Percentiles rank a stretch among this genome's conserved stretches.
These are phyloP conservation scores for Populus pruinosa DNA, from an alignment of 345 rosid genomes.

Conservation along the genomic window DNA sequence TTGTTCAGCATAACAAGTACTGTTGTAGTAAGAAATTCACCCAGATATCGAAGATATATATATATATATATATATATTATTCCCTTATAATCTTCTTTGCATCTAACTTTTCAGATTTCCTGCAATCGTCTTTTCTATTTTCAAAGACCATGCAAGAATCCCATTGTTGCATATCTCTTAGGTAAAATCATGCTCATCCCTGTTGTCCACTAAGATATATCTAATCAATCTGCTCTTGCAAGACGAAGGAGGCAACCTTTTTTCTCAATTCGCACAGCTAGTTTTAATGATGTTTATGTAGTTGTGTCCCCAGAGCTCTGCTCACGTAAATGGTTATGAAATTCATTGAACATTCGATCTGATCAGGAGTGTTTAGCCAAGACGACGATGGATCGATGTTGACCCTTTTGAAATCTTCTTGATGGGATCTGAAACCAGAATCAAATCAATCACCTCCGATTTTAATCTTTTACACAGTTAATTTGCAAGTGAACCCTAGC, in stretches of 20 bases:
- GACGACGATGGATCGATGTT: no score
- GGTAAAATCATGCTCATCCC: neutral
- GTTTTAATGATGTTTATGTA: neutral
- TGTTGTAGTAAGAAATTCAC: conserved; percentile 2
- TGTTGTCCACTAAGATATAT: neutral
- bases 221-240: neutral
- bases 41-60: neutral
- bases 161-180: no score
- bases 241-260: neutral
- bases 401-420: no score
- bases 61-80: neutral
- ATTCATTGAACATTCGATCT: no score
- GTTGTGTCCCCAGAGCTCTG: neutral
- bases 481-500: neutral
- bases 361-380: no score
- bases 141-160: no score
- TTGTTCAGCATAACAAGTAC: conserved; percentile 1
- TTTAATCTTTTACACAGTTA: neutral
- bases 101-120: conserved; percentile 14
- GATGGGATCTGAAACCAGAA: no score
- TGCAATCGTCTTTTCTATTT: neutral
- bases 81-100: conserved; percentile 8
- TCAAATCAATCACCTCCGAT: no score
- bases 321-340: neutral
- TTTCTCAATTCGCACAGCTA: neutral